Evolutionary conservation across 1,284 basidiomycete species (phyloP).

Genomic region (Porodaedalea pini): DNA sequence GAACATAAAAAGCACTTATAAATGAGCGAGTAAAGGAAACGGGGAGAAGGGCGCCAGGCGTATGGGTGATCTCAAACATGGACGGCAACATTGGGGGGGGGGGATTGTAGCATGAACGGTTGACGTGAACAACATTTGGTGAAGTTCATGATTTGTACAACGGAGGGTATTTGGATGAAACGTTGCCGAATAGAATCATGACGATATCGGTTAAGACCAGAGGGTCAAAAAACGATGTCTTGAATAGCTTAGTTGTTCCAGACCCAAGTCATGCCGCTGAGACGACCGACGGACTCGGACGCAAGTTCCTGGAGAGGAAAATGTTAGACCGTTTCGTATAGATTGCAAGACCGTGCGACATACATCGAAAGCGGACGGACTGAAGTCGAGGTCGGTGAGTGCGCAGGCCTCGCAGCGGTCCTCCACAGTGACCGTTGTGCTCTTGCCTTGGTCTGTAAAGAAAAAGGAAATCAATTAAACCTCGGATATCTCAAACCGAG

Average conservation of each 20-base stretch:
- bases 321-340: neutral
- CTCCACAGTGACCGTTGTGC: conserved; percentile 36
- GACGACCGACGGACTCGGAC: conserved; percentile 27
- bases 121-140: neutral
- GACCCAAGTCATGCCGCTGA: conserved; percentile 23
- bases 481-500: neutral
- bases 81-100: neutral
- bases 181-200: neutral
- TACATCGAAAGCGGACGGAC: conserved; percentile 35
- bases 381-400: conserved; percentile 40
- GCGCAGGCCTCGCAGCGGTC: conserved; percentile 44
- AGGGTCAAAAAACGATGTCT: no score
- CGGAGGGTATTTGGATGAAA: conserved; percentile 2
- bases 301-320: conserved; percentile 29
- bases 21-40: no score
- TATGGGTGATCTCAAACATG: conserved; percentile 8
- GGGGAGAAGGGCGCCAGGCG: neutral
- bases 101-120: neutral
- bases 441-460: conserved; percentile 32
- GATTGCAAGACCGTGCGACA: neutral
- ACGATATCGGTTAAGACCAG: neutral
- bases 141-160: conserved; percentile 8
- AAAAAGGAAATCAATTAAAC: conserved; percentile 12
- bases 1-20: neutral
- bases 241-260: conserved; percentile 1